A percentile compares a stretch with the other conserved stretches of the same genome.
phyloP scores from a whole-genome alignment of 202 grass and related monocot genomes.

The Carex sylvatica region DNA sequence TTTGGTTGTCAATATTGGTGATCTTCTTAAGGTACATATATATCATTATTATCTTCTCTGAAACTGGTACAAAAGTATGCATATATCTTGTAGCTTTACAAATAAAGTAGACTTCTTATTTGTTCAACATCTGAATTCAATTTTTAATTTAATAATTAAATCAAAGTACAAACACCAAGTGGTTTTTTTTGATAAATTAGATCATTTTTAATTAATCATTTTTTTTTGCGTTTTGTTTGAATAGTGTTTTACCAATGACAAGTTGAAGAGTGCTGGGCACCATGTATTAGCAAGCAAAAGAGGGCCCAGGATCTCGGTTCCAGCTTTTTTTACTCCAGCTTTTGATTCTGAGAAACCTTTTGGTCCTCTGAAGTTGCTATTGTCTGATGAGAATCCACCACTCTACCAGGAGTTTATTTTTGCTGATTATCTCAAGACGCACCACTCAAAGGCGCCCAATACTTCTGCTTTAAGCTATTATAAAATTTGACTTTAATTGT shows the following conservation, averaged over 20 bases:
- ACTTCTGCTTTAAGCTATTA: background rate
- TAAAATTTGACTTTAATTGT: no score
- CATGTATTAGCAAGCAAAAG: conserved; percentile 9
- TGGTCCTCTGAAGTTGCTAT: conserved; percentile 24
- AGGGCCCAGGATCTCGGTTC: conserved; percentile 22
- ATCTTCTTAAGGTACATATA: conserved; percentile 26
- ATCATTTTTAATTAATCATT: background rate
- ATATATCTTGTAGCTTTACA: background rate
- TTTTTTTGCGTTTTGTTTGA: background rate
- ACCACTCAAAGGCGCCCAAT: background rate
- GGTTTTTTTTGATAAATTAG: background rate
- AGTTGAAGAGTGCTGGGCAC: conserved; percentile 29
- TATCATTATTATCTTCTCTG: background rate
- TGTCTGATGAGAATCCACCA: conserved; percentile 22
- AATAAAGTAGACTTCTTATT: background rate
- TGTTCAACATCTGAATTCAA: no score
- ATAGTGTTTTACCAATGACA: conserved; percentile 32
- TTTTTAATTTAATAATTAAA: no score
- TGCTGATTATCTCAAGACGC: background rate
- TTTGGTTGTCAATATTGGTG: no score
- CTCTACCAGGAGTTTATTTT: conserved; percentile 16
- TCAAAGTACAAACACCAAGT: no score
- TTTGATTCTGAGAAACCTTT: background rate
- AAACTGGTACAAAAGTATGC: background rate
- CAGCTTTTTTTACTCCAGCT: background rate